Evolutionary conservation across 2,329 filamentous ascomycete genomes (phyloP), one percentile per base, ranked within the genome.

Genomic region (Plenodomus biglobosus): DNA sequence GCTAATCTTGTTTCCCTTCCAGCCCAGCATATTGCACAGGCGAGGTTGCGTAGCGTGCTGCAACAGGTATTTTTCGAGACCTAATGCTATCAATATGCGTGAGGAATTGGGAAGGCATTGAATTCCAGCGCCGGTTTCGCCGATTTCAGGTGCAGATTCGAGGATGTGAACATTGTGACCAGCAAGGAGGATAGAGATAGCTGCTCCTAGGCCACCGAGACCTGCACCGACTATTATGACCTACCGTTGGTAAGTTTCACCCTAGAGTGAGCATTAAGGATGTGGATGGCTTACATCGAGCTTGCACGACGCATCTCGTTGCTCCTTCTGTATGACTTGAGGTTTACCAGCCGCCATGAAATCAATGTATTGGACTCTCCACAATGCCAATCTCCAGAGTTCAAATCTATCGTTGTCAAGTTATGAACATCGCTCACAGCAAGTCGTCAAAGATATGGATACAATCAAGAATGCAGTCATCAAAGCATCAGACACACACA

Each of bases 161-260:
- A 80, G 74, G 17, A 81, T 70, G 0, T 69, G 73, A 6, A 81
- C 77, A 18, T 65, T 63, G 58, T 80, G 78, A 18, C 78, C 76
- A 19, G 72, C 73, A 8, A 78, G 68, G 1, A 74, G 66, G 35
- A 76, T 71, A 3, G 73, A 65, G 48, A 80, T 78, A n/a, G 75
- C 76, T 18, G 77, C 75, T 10, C 73, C 78, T 8, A 84, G 70
- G 4, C 81, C 81, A 19, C 79, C 78, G 17, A 83, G 71, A 5
- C 81, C 81, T 8, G 79, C 81, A n/a, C 81, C 81, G 17, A 81
- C 75, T 20, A 83, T 68, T 18, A 82, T 72, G 20, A 81, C 56
- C 66, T 69, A 16, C 3, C 10, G 1, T 20, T 36, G n/a, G 53
- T 18, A 52, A 11, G 15, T 8, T 11, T 15, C 3, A 11, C 15